Percentiles rank a stretch among this genome's conserved stretches.
These are phyloP conservation scores for Pyracantha coccinea DNA, from an alignment of 331 rosid genomes.

Conservation along the genomic window DNA sequence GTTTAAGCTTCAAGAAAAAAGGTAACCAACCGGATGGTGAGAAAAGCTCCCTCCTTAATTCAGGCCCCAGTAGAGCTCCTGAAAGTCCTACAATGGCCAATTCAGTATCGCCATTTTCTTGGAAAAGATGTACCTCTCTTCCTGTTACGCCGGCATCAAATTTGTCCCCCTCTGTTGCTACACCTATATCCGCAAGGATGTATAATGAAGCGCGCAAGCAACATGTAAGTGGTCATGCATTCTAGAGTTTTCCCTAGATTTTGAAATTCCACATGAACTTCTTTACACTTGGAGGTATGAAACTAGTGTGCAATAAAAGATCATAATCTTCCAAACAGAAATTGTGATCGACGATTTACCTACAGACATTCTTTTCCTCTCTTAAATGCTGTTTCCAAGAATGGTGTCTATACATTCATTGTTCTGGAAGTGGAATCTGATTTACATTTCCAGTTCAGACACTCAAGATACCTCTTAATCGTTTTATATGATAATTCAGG, in stretches of 20 bases:
- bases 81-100: constrained; percentile 20
- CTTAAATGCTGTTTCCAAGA: neutral
- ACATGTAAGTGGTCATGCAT: constrained; percentile 40
- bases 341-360: neutral
- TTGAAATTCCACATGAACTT: constrained; percentile 6
- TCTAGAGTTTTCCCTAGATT: constrained; percentile 6
- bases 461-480: neutral
- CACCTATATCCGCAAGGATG: constrained; percentile 66
- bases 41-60: constrained; percentile 71
- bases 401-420: neutral
- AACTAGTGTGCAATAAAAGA: neutral
- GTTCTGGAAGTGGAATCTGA: neutral
- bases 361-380: neutral
- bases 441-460: neutral
- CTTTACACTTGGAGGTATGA: neutral
- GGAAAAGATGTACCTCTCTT: constrained; percentile 54
- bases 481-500: neutral
- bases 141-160: constrained; percentile 68
- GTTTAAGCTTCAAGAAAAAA: constrained; percentile 81
- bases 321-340: neutral
- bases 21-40: constrained; percentile 50
- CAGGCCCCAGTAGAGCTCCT: constrained; percentile 43
- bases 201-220: constrained; percentile 48
- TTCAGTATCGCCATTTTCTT: too few species aligned
- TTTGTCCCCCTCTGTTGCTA: constrained; percentile 55